Conservation (phyloP, 176 grass and related monocot genomes). For the Elaeis guineensis region DNA sequence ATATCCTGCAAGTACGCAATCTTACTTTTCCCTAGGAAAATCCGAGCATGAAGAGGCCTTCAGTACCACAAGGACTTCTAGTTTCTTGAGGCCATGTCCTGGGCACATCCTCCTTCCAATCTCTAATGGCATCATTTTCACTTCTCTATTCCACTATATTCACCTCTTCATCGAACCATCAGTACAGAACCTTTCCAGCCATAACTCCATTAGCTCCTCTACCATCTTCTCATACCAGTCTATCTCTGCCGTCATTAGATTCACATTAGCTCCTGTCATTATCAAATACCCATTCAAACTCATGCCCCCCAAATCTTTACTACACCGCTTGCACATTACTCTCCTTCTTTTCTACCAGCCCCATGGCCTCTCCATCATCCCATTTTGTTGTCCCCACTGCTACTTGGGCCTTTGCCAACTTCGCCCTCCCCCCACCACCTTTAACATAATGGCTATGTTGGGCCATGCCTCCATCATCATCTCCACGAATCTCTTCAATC, state of each 20-base stretch:
- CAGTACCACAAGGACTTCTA: slow-evolving; percentile 23
- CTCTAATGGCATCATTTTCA: slow-evolving; percentile 73
- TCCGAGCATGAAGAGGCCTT: slow-evolving; percentile 27
- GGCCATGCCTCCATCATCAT: too few relatives aligned
- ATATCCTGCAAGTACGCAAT: too few relatives aligned
- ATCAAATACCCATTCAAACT: slow-evolving; percentile 28
- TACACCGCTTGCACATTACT: too few relatives aligned
- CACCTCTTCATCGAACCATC: slow-evolving; percentile 30
- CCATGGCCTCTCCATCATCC: too few relatives aligned
- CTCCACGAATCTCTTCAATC: too few relatives aligned
- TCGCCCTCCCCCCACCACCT: too few relatives aligned
- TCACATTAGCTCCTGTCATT: slow-evolving; percentile 34
- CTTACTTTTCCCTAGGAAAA: neutral
- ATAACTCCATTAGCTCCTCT: slow-evolving; percentile 28
- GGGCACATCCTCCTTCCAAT: slow-evolving; percentile 49
- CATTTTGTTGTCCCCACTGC: too few relatives aligned
- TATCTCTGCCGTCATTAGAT: slow-evolving; percentile 16
- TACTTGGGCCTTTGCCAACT: too few relatives aligned
- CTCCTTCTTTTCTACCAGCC: too few relatives aligned
- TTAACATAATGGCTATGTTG: too few relatives aligned
- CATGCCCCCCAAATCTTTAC: neutral
- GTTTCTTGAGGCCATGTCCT: slow-evolving; percentile 13
- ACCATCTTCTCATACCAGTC: slow-evolving; percentile 11
- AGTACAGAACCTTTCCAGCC: slow-evolving; percentile 44
- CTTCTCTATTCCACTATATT: slow-evolving; percentile 37